phyloP scores from a whole-genome alignment of 2,329 filamentous ascomycete species.

The Talaromyces funiculosus region DNA sequence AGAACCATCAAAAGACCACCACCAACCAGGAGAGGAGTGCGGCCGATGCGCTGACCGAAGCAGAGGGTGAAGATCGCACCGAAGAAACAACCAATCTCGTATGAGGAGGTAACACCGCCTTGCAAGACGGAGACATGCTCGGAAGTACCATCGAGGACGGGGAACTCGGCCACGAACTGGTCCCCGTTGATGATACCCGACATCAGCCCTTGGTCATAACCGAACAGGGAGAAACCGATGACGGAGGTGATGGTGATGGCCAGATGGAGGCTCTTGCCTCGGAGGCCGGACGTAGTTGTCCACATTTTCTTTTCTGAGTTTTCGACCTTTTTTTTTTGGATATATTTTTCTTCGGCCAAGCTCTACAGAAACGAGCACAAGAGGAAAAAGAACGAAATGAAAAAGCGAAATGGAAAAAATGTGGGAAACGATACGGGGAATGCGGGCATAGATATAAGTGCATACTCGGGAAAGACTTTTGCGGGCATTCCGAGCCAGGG shows the following conservation, averaged over 20 bases:
- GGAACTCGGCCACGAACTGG: slow-evolving; percentile 24
- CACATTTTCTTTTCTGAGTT: slow-evolving; percentile 21
- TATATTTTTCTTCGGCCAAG: background rate
- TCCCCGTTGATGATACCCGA: slow-evolving; percentile 54
- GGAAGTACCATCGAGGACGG: slow-evolving; percentile 29
- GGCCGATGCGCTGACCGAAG: slow-evolving; percentile 28
- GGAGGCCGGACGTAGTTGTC: slow-evolving; percentile 26
- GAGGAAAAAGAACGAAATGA: background rate
- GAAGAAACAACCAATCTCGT: slow-evolving; percentile 44
- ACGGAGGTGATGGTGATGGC: slow-evolving; percentile 28
- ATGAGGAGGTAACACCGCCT: slow-evolving; percentile 49
- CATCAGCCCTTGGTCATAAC: slow-evolving; percentile 62
- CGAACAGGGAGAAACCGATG: slow-evolving; percentile 58
- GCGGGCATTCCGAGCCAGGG: background rate
- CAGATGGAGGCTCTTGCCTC: slow-evolving; percentile 21
- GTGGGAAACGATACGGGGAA: background rate
- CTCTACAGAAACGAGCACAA: background rate
- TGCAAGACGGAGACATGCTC: slow-evolving; percentile 40
- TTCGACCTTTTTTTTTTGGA: slow-evolving; percentile 38
- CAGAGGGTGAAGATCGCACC: slow-evolving; percentile 28
- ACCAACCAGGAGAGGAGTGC: slow-evolving; percentile 43
- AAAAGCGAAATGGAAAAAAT: background rate
- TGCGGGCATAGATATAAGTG: background rate
- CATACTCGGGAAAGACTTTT: background rate
- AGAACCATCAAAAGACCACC: slow-evolving; percentile 47